Percentiles rank a stretch among this genome's conserved stretches.
Conservation (phyloP, 106 monocot species). For the Phalaenopsis aphrodite region DNA sequence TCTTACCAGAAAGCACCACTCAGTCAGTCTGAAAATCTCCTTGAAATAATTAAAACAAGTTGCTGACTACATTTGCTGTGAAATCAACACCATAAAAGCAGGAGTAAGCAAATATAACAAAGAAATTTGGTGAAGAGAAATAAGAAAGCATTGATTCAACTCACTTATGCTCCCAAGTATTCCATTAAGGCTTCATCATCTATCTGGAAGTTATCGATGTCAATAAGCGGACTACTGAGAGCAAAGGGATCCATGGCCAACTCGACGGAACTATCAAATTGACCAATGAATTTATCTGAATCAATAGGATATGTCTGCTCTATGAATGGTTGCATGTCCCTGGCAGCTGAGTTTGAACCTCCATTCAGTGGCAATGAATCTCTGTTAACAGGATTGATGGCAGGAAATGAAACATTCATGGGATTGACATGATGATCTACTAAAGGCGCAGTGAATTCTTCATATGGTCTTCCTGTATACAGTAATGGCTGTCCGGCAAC, state of each 20-base stretch:
- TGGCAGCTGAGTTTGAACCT: conserved; percentile 22
- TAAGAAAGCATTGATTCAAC: conserved; percentile 7
- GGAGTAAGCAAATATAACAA: neutral
- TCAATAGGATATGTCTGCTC: conserved; percentile 47
- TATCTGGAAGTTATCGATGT: conserved; percentile 50
- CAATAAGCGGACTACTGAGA: conserved; percentile 43
- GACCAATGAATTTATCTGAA: conserved; percentile 50
- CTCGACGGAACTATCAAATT: conserved; percentile 36
- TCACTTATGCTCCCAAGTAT: conserved; percentile 71
- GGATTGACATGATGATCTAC: conserved; percentile 19
- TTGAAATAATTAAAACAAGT: neutral
- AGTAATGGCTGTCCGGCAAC: conserved; percentile 18
- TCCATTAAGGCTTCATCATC: conserved; percentile 75
- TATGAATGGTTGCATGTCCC: conserved; percentile 28
- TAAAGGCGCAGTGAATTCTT: conserved; percentile 13
- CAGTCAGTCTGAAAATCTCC: neutral
- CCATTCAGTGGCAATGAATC: conserved; percentile 26
- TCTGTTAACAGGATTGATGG: conserved; percentile 29
- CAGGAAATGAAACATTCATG: conserved; percentile 21
- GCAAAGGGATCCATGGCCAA: conserved; percentile 42
- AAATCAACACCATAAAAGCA: neutral
- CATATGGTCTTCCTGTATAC: conserved; percentile 18
- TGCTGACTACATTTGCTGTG: neutral
- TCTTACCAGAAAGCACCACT: neutral
- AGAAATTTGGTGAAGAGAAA: neutral